Conservation (phyloP, 2,329 filamentous ascomycete species). For the Cladophialophora chaetospira region DNA sequence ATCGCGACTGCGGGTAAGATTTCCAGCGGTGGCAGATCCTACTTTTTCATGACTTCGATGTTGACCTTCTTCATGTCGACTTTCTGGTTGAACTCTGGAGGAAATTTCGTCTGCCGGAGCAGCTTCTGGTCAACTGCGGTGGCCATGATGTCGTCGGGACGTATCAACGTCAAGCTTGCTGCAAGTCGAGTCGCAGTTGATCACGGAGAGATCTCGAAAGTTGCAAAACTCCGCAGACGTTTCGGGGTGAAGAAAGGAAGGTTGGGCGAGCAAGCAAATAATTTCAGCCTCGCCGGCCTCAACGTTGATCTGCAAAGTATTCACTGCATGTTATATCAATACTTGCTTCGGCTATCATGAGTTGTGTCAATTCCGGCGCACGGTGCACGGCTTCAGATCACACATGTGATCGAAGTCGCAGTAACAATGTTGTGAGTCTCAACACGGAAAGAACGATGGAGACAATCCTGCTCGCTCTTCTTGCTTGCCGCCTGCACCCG, state of each 20-base stretch:
- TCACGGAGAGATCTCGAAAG: background rate
- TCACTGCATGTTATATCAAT: no score
- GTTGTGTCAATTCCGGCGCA: no score
- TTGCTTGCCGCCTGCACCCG: no score
- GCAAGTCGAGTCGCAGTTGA: background rate
- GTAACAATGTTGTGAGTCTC: background rate
- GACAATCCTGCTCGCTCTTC: no score
- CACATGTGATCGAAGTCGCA: background rate
- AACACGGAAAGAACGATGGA: background rate
- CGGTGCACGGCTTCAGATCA: no score
- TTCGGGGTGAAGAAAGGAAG: conserved; percentile 6
- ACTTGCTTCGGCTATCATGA: background rate
- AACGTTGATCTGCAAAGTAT: background rate
- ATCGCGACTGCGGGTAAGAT: conserved; percentile 9
- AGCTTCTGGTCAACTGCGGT: conserved; percentile 86
- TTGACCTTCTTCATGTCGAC: conserved; percentile 98
- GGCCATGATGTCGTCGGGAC: conserved; percentile 25
- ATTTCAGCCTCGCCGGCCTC: conserved; percentile 2
- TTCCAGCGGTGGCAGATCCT: conserved; percentile 40
- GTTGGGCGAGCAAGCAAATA: conserved; percentile 10
- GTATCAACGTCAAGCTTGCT: background rate
- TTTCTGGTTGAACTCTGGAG: conserved; percentile 88
- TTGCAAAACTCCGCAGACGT: conserved; percentile 1
- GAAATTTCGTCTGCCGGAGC: conserved; percentile 88
- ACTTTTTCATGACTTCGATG: conserved; percentile 97